These are phyloP conservation scores for Saitozyma podzolica DNA, from an alignment of 768 basidiomycete species.

Conservation along the genomic window DNA sequence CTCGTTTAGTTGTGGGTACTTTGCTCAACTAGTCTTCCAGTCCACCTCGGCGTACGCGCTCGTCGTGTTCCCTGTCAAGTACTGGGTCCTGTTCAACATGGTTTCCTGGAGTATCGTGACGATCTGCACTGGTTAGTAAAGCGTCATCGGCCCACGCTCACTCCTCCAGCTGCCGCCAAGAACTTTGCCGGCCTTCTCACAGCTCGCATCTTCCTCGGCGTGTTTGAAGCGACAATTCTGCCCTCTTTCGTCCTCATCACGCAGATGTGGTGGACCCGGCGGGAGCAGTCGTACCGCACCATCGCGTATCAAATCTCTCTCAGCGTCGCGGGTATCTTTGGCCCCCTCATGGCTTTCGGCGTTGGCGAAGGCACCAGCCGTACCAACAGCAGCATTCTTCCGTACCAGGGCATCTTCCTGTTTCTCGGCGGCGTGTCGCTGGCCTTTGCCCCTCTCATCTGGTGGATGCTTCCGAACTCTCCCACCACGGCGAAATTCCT, in stretches of 20 bases:
- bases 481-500: constrained; percentile 45
- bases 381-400: constrained; percentile 7
- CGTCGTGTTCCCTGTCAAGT: constrained; percentile 41
- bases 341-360: constrained; percentile 29
- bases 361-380: constrained; percentile 19
- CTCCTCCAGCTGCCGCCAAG: constrained; percentile 14
- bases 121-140: constrained; percentile 5
- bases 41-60: constrained; percentile 35
- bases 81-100: constrained; percentile 44
- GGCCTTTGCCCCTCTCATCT: constrained; percentile 31
- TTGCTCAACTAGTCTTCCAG: constrained; percentile 33
- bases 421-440: constrained; percentile 39
- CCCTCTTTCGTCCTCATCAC: constrained; percentile 58
- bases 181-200: constrained; percentile 24
- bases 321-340: constrained; percentile 26
- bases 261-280: constrained; percentile 50
- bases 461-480: constrained; percentile 41
- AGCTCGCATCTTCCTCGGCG: constrained; percentile 47
- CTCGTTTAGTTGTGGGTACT: constrained; percentile 9
- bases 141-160: too few species aligned
- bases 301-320: background rate
- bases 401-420: constrained; percentile 45
- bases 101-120: constrained; percentile 26
- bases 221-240: constrained; percentile 57
- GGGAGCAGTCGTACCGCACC: constrained; percentile 24